phyloP scores from a whole-genome alignment of 345 rosid species.

The Alliaria petiolata region DNA sequence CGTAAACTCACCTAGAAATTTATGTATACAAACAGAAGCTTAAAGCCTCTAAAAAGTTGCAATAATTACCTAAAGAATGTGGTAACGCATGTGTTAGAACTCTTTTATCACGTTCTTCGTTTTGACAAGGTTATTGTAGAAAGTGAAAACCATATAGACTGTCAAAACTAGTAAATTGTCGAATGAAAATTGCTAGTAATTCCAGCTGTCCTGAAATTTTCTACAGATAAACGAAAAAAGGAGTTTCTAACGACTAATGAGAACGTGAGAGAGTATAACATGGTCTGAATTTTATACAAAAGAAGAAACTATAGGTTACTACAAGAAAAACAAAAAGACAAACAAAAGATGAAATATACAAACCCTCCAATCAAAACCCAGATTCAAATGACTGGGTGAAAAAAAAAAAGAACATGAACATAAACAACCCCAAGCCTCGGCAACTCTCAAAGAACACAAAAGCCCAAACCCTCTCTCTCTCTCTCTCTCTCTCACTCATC shows the following conservation, averaged over 20 bases:
- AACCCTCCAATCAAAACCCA: conserved; percentile 27
- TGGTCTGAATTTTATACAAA: conserved; percentile 30
- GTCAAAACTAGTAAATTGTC: neutral
- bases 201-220: conserved; percentile 7
- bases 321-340: neutral
- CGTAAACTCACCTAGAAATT: too few relatives aligned
- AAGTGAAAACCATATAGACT: neutral
- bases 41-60: too few relatives aligned
- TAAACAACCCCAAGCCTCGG: conserved; percentile 14
- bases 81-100: neutral
- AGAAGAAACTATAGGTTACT: conserved; percentile 1
- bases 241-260: neutral
- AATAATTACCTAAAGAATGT: neutral
- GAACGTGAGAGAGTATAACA: conserved; percentile 16
- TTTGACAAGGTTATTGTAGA: neutral
- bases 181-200: too few relatives aligned
- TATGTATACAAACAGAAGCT: too few relatives aligned
- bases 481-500: conserved; percentile 5
- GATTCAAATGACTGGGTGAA: conserved; percentile 12
- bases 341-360: conserved; percentile 11
- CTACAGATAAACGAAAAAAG: neutral
- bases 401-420: neutral
- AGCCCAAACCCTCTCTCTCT: conserved; percentile 9
- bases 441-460: conserved; percentile 28
- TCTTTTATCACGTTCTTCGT: conserved; percentile 10